phyloP scores from a whole-genome alignment of 345 rosid genomes.

The Arabidopsis suecica region DNA sequence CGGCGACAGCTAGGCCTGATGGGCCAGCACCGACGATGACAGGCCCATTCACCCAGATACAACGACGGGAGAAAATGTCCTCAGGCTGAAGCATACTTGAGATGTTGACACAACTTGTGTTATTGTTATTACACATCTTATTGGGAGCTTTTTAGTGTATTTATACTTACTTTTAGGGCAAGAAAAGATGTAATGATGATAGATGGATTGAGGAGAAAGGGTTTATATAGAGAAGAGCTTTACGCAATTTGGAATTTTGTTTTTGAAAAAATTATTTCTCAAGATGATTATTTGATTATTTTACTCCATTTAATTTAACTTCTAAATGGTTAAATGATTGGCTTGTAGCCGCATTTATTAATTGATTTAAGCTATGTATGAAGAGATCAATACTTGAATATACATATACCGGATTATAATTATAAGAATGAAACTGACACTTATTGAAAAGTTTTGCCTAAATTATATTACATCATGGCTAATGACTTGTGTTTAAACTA shows the following conservation, averaged over 20 bases:
- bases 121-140: conserved; percentile 10
- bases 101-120: conserved; percentile 43
- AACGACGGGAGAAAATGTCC: conserved; percentile 52
- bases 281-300: not conserved
- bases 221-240: conserved; percentile 38
- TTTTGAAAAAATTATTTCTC: not conserved
- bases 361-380: not conserved
- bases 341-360: conserved; percentile 17
- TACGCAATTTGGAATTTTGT: conserved; percentile 28
- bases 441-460: not conserved
- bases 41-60: conserved; percentile 85
- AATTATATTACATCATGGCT: not conserved
- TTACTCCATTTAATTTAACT: not conserved
- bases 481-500: not conserved
- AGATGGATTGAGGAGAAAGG: conserved; percentile 2
- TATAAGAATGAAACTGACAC: not conserved
- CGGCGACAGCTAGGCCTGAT: conserved; percentile 72
- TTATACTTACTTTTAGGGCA: conserved; percentile 10
- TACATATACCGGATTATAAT: not conserved
- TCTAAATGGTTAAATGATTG: conserved; percentile 21
- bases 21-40: conserved; percentile 90
- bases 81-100: conserved; percentile 48
- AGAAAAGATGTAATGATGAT: conserved; percentile 27
- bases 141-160: conserved; percentile 9
- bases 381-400: not conserved